Percentiles rank a stretch among this genome's conserved stretches.
These are phyloP conservation scores for Groenewaldozyma auringiensis DNA, from an alignment of 1,139 yeast species.

Conservation along the genomic window DNA sequence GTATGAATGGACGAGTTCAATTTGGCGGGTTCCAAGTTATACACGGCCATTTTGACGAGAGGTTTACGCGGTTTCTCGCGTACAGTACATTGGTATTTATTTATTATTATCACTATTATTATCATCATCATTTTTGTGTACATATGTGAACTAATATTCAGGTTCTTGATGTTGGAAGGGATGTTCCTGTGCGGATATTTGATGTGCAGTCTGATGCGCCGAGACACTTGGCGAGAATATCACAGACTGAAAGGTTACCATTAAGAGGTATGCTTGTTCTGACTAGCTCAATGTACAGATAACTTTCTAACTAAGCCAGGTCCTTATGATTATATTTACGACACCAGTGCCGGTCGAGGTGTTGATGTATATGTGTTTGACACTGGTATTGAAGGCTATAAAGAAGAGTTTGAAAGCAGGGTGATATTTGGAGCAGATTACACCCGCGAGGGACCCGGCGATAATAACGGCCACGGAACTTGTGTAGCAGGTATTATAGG, in stretches of 20 bases:
- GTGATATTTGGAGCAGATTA: slow-evolving; percentile 53
- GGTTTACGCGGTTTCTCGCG: slow-evolving; percentile 19
- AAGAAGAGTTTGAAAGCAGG: slow-evolving; percentile 58
- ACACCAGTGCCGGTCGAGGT: slow-evolving; percentile 40
- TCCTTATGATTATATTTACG: slow-evolving; percentile 35
- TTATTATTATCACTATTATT: too few species aligned
- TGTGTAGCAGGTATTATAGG: slow-evolving; percentile 84
- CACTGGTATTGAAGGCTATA: slow-evolving; percentile 53
- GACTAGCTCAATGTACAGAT: too few species aligned
- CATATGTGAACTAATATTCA: slow-evolving; percentile 6
- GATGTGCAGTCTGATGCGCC: slow-evolving; percentile 50
- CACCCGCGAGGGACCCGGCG: slow-evolving; percentile 55
- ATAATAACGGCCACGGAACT: slow-evolving; percentile 44
- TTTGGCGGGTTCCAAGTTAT: slow-evolving; percentile 26
- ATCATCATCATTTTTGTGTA: background rate
- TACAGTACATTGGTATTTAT: slow-evolving; percentile 19
- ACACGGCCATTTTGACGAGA: slow-evolving; percentile 22
- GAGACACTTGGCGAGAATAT: slow-evolving; percentile 58
- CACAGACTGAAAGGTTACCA: slow-evolving; percentile 42
- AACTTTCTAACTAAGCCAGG: too few species aligned
- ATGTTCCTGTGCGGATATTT: slow-evolving; percentile 22
- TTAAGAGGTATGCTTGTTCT: slow-evolving; percentile 12
- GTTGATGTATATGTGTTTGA: slow-evolving; percentile 71
- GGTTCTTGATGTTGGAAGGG: slow-evolving; percentile 27
- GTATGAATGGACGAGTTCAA: slow-evolving; percentile 19